These are phyloP conservation scores for Sanghuangporus baumii DNA, from an alignment of 1,284 basidiomycete species.

Conservation along the genomic window DNA sequence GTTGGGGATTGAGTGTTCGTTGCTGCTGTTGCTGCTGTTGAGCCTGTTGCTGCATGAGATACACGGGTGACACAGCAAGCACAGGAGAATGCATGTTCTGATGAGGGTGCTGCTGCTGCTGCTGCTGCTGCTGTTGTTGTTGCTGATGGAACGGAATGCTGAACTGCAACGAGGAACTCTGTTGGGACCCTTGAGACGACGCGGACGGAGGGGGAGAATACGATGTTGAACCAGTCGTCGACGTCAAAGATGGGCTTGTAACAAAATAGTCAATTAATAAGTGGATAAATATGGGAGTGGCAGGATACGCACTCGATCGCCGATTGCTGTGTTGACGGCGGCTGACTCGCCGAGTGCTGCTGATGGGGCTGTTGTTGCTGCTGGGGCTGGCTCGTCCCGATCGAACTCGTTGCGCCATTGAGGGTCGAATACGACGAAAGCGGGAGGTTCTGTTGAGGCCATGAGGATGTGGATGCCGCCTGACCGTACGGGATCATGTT, in stretches of 20 bases:
- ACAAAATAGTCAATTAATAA: not conserved
- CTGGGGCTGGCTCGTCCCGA: slow-evolving; percentile 23
- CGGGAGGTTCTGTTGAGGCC: slow-evolving; percentile 47
- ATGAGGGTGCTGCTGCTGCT: slow-evolving; percentile 27
- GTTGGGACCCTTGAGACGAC: not conserved
- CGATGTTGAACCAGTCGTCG: slow-evolving; percentile 3
- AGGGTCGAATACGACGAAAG: slow-evolving; percentile 68
- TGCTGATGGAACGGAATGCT: slow-evolving; percentile 24
- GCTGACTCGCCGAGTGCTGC: slow-evolving; percentile 24
- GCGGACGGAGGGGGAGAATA: slow-evolving; percentile 13
- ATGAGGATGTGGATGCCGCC: slow-evolving; percentile 30
- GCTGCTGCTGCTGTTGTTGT: slow-evolving; percentile 25
- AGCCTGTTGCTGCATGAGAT: slow-evolving; percentile 28
- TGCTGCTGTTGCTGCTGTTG: slow-evolving; percentile 35
- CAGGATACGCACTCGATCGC: slow-evolving; percentile 11
- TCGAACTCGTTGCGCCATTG: slow-evolving; percentile 58
- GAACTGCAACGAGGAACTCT: slow-evolving; percentile 24
- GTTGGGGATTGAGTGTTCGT: slow-evolving; percentile 25
- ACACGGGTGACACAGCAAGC: slow-evolving; percentile 28
- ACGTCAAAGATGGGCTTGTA: slow-evolving; percentile 11
- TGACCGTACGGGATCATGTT: slow-evolving; percentile 45
- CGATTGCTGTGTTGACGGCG: slow-evolving; percentile 29
- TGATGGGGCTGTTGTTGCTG: slow-evolving; percentile 20
- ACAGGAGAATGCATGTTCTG: slow-evolving; percentile 26
- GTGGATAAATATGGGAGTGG: not conserved